Base-by-base conservation (phyloP, 164 flowering plant species). In the Akebia trifoliata region DNA sequence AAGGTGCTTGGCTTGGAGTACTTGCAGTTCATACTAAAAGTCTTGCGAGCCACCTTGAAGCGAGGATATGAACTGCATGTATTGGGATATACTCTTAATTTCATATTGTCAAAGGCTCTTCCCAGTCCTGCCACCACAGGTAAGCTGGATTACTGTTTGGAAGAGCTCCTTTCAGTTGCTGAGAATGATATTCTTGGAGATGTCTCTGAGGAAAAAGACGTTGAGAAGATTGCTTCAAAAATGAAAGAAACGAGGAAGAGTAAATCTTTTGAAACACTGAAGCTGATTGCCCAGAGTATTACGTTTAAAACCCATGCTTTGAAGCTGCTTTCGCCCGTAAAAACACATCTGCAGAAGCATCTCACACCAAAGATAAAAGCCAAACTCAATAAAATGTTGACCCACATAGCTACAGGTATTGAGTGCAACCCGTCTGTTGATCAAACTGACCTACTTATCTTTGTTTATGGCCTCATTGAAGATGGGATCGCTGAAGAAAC, bases 221-320 rank as follows among this genome's bases (percentile, higher is more conserved):
- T 90, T 52, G 97, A 83, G 22, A 94, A 90, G 78, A 80, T 94
- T 74, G 96, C 99, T 66, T 81, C 92, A 18, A 94, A 94, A 76
- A 86, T 90, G 97, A 94, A 86, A 66, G 99, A 94, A 69, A 87
- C 97, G 1, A 81, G 76, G 63, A 86, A 80, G 69, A 69, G 61
- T 28, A 84, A 80, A 72, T 90, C 97, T 5, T 86, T 80, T 69
- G 93, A 86, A 35, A 80, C 95, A 15, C 73, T 94, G 35, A 72
- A 75, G 64, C 54, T 90, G 59, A 76, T 94, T 57, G 81, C 97
- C 7, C 83, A 80, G 62, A 81, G 48, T 56, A 61, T 90, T 55
- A 87, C 86, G 12, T 94, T 94, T 70, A 80, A 75, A 63, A 74
- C 74, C 35, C 76, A 82, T 69, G 85, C 81, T 31, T 17, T 74